Evolutionary conservation across 108 stramenopile genomes (phyloP).

Genomic region (Cyclotella kingstonii): DNA sequence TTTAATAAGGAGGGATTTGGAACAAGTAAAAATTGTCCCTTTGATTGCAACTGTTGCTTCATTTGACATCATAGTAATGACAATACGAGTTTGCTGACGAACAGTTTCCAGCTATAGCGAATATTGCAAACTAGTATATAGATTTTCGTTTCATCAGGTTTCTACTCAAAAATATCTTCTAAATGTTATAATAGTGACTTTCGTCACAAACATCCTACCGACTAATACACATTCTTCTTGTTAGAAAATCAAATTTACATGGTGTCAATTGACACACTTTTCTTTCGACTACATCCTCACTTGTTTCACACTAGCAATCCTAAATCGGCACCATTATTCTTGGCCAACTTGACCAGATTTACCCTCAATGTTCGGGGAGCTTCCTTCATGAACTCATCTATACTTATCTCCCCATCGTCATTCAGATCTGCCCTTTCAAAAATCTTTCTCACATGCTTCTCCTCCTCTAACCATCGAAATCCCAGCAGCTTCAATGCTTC

Average conservation of each 20-base stretch:
- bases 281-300: no score
- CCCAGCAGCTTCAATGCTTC: conserved; percentile 55
- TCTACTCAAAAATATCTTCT: no score
- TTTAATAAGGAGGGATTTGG: conserved; percentile 80
- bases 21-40: conserved; percentile 70
- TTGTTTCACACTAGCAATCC: conserved; percentile 69
- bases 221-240: no score
- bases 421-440: conserved; percentile 71
- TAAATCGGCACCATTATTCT: conserved; percentile 84
- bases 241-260: no score
- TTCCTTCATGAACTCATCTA: conserved; percentile 73
- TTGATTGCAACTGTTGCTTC: conserved; percentile 90
- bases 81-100: no score
- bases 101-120: no score
- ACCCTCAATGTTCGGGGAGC: conserved; percentile 74
- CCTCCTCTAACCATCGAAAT: conserved; percentile 70
- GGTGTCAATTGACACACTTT: no score
- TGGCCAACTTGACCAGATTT: conserved; percentile 82
- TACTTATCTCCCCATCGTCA: conserved; percentile 56
- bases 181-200: no score
- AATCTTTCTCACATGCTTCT: conserved; percentile 74
- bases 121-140: no score
- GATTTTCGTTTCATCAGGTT: no score
- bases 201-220: no score
- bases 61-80: no score